Percentiles rank a stretch among this genome's conserved stretches.
Evolutionary conservation across 768 basidiomycete species (phyloP).

Genomic region (Mrakia hoshinonis): DNA sequence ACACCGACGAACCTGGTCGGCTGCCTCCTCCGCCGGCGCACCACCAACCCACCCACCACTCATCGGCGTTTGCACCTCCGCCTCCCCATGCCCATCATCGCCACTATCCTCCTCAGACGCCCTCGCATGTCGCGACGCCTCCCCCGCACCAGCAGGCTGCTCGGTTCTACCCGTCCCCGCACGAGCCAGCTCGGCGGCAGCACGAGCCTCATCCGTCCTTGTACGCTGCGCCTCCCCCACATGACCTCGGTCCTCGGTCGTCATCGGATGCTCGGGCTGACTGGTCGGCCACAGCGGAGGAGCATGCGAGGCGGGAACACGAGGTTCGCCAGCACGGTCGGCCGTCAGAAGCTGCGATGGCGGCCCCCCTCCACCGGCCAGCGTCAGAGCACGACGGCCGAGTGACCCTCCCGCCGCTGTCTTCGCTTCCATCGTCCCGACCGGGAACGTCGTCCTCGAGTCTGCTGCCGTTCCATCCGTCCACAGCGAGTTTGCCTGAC

Average conservation of each 20-base stretch:
- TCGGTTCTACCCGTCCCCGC: conserved; percentile 10
- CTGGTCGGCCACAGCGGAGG: neutral
- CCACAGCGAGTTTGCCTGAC: neutral
- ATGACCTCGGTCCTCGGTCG: neutral
- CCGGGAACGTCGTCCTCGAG: neutral
- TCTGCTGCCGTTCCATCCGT: neutral
- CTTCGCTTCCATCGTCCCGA: neutral
- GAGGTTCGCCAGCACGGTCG: neutral
- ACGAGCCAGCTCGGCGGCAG: neutral
- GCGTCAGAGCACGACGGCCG: neutral
- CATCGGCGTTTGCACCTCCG: neutral
- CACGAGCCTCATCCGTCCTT: neutral
- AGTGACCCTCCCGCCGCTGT: neutral
- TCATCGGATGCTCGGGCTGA: neutral
- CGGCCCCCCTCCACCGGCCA: neutral
- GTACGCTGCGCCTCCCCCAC: neutral
- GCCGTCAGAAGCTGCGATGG: neutral
- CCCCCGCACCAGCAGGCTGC: neutral
- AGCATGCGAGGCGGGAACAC: neutral
- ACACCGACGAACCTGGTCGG: neutral
- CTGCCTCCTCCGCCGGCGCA: conserved; percentile 1
- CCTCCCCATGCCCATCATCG: neutral
- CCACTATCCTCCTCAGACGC: neutral
- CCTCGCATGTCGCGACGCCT: neutral
- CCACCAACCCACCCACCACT: neutral